A percentile compares a stretch with the other conserved stretches of the same genome.
phyloP scores from a whole-genome alignment of 805 yeast genomes.

The Wickerhamomyces ciferrii region DNA sequence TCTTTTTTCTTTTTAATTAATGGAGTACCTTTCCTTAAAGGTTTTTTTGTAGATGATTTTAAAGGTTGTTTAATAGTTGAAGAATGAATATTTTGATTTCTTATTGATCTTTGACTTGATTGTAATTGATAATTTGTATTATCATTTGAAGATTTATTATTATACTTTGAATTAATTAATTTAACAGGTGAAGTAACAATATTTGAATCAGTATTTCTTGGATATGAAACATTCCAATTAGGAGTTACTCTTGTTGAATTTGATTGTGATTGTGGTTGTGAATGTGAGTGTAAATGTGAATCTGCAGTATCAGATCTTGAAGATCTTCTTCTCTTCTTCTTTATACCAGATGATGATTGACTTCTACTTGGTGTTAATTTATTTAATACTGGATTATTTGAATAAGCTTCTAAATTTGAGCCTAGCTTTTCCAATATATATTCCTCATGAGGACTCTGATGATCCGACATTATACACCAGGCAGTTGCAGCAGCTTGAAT shows the following conservation, averaged over 20 bases:
- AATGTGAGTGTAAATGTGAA: too few relatives aligned
- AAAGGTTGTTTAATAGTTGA: slow-evolving; percentile 12
- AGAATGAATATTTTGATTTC: not conserved
- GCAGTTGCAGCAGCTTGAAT: too few relatives aligned
- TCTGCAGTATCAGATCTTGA: too few relatives aligned
- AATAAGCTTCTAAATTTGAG: slow-evolving; percentile 13
- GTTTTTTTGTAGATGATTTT: slow-evolving; percentile 14
- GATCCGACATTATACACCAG: not conserved
- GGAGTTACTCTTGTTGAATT: not conserved
- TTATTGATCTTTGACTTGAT: not conserved
- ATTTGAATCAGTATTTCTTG: slow-evolving; percentile 11
- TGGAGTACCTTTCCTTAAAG: slow-evolving; percentile 21
- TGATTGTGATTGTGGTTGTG: slow-evolving; percentile 1
- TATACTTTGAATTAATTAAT: slow-evolving; percentile 9
- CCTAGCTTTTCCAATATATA: slow-evolving; percentile 5
- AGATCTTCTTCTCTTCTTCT: too few relatives aligned
- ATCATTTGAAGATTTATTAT: slow-evolving; percentile 8
- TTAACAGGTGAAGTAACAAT: slow-evolving; percentile 20
- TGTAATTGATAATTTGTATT: slow-evolving; percentile 1
- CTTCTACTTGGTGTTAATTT: slow-evolving; percentile 15
- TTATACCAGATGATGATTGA: too few relatives aligned
- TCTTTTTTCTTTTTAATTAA: slow-evolving; percentile 1
- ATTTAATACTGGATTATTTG: slow-evolving; percentile 13
- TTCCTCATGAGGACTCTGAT: not conserved
- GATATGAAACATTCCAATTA: not conserved